phyloP scores from a whole-genome alignment of 1,139 yeast species.

The Zygoascus meyerae region DNA sequence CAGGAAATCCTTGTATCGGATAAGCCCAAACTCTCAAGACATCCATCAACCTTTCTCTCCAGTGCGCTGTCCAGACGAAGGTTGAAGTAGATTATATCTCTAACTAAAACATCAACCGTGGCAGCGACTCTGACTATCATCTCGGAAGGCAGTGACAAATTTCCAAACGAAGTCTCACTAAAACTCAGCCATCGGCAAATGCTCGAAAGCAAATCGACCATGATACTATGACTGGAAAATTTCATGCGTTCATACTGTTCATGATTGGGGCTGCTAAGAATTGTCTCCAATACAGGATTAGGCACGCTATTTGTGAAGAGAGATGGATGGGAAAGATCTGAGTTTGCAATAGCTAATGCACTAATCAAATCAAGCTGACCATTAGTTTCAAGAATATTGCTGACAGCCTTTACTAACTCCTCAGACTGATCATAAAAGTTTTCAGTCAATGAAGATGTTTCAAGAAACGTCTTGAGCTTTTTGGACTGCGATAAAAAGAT shows the following conservation, averaged over 20 bases:
- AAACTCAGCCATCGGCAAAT: conserved; percentile 25
- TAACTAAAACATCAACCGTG: conserved; percentile 19
- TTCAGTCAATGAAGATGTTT: conserved; percentile 6
- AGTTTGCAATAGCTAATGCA: conserved; percentile 19
- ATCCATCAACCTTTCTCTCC: conserved; percentile 10
- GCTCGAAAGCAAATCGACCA: conserved; percentile 20
- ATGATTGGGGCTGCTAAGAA: conserved; percentile 8
- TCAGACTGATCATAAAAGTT: conserved; percentile 11
- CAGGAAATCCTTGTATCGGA: conserved; percentile 11
- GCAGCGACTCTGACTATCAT: conserved; percentile 15
- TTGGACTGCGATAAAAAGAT: conserved; percentile 22
- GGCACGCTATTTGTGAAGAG: conserved; percentile 19
- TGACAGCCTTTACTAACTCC: conserved; percentile 17
- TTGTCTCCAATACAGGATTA: conserved; percentile 19
- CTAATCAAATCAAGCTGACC: conserved; percentile 13
- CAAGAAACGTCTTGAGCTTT: conserved; percentile 14
- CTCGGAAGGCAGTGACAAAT: conserved; percentile 22
- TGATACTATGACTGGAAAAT: conserved; percentile 10
- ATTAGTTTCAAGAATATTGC: conserved; percentile 13
- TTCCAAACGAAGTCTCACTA: conserved; percentile 22
- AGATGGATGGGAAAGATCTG: conserved; percentile 20
- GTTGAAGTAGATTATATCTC: conserved; percentile 14
- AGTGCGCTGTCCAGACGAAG: conserved; percentile 10
- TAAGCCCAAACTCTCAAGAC: conserved; percentile 14
- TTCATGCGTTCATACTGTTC: conserved; percentile 9